Base-by-base conservation (phyloP, 495 filamentous ascomycete species). In the Lophiotrema nucula region DNA sequence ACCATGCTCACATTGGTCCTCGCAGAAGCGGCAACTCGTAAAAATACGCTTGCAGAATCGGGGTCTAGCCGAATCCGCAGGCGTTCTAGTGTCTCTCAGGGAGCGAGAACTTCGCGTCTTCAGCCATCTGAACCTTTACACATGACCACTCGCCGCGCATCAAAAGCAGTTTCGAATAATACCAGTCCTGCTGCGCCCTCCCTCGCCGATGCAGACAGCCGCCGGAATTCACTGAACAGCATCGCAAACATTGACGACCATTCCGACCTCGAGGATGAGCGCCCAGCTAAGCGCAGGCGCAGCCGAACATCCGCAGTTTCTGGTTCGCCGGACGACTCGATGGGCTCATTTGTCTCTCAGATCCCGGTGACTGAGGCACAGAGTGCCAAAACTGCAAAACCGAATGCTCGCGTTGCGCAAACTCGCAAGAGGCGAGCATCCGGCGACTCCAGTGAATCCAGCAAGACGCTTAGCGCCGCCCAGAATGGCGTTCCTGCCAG, bases 61-160 rank as follows among this genome's bases (percentile, higher is more conserved):
- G 15, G 58, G 24, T 27, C 58, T 50, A 58, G n/a, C n/a, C n/a
- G n/a, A n/a, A n/a, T n/a, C n/a, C n/a, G n/a, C n/a, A n/a, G n/a
- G n/a, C n/a, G n/a, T n/a, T n/a, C n/a, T 56, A 56, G 38, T 59
- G 31, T 21, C 24, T 27, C 37, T 28, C 53, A 37, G 43, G 51
- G 56, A 55, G 33, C 35, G 49, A 61, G 42, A 42, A 48, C 56
- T 19, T 62, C 63, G 43, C 56, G 66, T 58, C 64, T 70, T 41
- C 66, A 67, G 55, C 68, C 68, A 22, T 69, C 68, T n/a, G 50
- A 50, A 53, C 68, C 68, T 26, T 49, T 68, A 42, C 66, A 67
- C 38, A 70, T 70, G 66, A 69, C 60, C 13, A 69, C 66, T 4
- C 49, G 68, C n/a, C 61, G 56, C 52, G 67, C 67, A 51, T 52